These are phyloP conservation scores for Calonectria multiphialidica DNA, from an alignment of 2,329 filamentous ascomycete genomes.

Conservation along the genomic window DNA sequence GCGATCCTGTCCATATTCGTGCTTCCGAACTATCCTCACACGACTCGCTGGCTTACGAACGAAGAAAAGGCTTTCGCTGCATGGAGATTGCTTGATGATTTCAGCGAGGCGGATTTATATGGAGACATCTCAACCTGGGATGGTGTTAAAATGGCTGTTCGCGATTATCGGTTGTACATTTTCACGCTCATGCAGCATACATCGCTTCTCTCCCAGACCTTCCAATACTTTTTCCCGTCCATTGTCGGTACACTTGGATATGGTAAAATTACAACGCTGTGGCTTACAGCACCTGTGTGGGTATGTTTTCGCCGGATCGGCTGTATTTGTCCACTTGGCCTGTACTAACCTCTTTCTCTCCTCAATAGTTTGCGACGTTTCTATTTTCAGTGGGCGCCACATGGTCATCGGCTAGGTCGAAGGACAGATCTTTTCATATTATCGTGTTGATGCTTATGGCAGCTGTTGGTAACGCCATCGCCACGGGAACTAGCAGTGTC, in stretches of 20 bases:
- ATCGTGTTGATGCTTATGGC: slow-evolving; percentile 64
- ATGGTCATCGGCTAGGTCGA: slow-evolving; percentile 64
- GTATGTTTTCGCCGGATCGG: slow-evolving; percentile 47
- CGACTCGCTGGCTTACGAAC: slow-evolving; percentile 62
- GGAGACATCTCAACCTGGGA: slow-evolving; percentile 52
- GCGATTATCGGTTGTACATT: slow-evolving; percentile 63
- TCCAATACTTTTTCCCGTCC: slow-evolving; percentile 75
- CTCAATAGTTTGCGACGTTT: slow-evolving; percentile 60
- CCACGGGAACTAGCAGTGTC: slow-evolving; percentile 61
- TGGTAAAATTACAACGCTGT: slow-evolving; percentile 63
- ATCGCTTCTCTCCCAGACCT: slow-evolving; percentile 65
- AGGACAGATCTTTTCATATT: slow-evolving; percentile 70
- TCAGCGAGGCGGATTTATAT: slow-evolving; percentile 58
- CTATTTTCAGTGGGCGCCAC: slow-evolving; percentile 66
- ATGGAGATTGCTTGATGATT: slow-evolving; percentile 63
- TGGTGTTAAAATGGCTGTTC: slow-evolving; percentile 61
- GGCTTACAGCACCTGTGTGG: slow-evolving; percentile 71
- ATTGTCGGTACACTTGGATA: slow-evolving; percentile 73
- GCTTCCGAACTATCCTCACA: slow-evolving; percentile 66
- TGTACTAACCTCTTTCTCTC: not conserved
- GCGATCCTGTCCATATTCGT: slow-evolving; percentile 49
- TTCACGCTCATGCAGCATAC: slow-evolving; percentile 67
- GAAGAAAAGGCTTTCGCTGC: slow-evolving; percentile 65
- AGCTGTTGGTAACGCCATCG: slow-evolving; percentile 67
- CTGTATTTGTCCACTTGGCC: not conserved